These are phyloP conservation scores for Calocybe gangraenosa DNA, from an alignment of 768 basidiomycete species.

Conservation along the genomic window DNA sequence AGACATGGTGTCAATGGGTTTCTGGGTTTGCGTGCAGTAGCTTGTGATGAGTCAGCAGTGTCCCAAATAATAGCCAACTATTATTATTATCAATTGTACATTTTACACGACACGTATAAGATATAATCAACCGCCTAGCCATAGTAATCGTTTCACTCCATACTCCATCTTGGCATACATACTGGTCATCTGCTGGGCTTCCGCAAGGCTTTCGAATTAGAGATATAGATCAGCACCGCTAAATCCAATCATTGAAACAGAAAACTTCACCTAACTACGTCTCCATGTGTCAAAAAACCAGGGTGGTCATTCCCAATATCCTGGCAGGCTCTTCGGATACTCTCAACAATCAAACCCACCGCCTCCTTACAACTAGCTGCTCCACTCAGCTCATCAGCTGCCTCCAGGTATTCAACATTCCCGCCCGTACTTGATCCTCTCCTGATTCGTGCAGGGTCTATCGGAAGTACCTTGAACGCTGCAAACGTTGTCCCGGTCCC, in stretches of 20 bases:
- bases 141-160: constrained; percentile 84
- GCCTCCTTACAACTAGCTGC: constrained; percentile 74
- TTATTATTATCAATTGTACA: too few relatives aligned
- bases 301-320: constrained; percentile 49
- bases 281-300: constrained; percentile 56
- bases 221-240: constrained; percentile 9
- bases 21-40: too few relatives aligned
- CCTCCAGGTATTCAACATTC: constrained; percentile 41
- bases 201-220: constrained; percentile 60
- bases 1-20: constrained; percentile 50
- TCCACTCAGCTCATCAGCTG: constrained; percentile 55
- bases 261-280: constrained; percentile 71
- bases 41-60: background rate
- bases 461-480: constrained; percentile 77
- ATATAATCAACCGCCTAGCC: constrained; percentile 64
- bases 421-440: constrained; percentile 43
- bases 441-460: constrained; percentile 55
- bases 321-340: constrained; percentile 63
- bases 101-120: background rate
- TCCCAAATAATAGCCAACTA: too few relatives aligned
- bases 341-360: constrained; percentile 69
- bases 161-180: constrained; percentile 93
- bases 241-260: constrained; percentile 8
- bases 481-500: constrained; percentile 47
- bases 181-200: constrained; percentile 82